Conservation (phyloP, 371 early-diverging fungal species). For the Apophysomyces ossiformis region DNA sequence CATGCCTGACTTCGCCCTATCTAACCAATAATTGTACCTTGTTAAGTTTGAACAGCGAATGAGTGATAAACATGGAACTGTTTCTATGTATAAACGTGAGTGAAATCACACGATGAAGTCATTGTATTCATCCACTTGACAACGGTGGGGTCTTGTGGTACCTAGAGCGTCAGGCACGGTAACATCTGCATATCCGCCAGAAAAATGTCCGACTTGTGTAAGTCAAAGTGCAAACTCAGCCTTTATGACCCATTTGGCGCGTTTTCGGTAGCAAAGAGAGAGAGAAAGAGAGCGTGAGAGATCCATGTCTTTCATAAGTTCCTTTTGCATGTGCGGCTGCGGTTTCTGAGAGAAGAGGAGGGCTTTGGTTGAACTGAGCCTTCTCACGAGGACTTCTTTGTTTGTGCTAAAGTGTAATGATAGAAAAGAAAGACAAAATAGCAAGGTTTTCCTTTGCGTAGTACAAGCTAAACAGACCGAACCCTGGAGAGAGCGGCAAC, state of each 20-base stretch:
- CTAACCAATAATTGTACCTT: background rate
- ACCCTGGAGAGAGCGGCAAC: background rate
- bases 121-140: slow-evolving; percentile 4
- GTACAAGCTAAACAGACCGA: background rate
- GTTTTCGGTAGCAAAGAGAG: too few relatives aligned
- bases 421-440: background rate
- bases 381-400: slow-evolving; percentile 1
- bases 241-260: background rate
- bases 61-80: background rate
- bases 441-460: background rate
- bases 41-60: background rate
- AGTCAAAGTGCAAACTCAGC: background rate
- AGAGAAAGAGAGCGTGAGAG: too few relatives aligned
- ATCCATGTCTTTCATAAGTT: too few relatives aligned
- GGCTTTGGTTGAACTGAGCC: background rate
- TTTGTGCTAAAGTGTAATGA: background rate
- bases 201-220: background rate
- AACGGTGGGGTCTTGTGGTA: slow-evolving; percentile 7
- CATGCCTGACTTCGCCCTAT: background rate
- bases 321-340: too few relatives aligned
- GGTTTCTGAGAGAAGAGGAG: too few relatives aligned
- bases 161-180: background rate
- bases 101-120: slow-evolving; percentile 4
- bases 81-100: background rate
- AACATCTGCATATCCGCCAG: background rate